These are phyloP conservation scores for Giardia muris DNA, from an alignment of 208 protist species.

Conservation along the genomic window DNA sequence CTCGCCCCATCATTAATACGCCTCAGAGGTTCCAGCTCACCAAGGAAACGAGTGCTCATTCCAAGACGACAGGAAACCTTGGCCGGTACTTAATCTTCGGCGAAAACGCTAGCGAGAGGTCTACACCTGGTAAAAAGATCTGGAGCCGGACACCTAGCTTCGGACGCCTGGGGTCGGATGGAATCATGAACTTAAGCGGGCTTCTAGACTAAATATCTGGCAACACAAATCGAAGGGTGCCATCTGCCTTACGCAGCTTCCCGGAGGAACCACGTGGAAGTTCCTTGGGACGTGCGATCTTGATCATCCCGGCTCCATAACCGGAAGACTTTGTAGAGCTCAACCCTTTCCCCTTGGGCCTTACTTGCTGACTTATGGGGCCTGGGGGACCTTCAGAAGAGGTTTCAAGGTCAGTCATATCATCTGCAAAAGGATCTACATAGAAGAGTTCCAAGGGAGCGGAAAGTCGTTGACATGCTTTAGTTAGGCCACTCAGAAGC, in stretches of 20 bases:
- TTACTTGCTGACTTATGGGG: too few species aligned
- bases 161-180: too few species aligned
- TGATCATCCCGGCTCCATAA: neutral
- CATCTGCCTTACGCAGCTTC: neutral
- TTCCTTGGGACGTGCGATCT: neutral
- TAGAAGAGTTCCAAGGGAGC: neutral
- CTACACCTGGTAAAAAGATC: too few species aligned
- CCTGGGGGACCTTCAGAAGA: neutral
- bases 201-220: constrained; percentile 1
- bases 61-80: too few species aligned
- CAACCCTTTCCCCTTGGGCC: too few species aligned
- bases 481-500: neutral
- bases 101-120: too few species aligned
- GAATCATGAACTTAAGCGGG: too few species aligned
- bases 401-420: neutral
- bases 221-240: neutral
- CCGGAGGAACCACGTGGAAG: neutral
- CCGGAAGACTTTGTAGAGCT: neutral
- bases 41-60: too few species aligned
- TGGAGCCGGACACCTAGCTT: too few species aligned
- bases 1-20: too few species aligned
- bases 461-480: neutral
- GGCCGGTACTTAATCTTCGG: too few species aligned
- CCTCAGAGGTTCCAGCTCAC: too few species aligned
- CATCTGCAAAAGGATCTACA: neutral